These are phyloP conservation scores for Funneliformis geosporum DNA, from an alignment of 192 early-diverging fungal genomes.

Conservation along the genomic window DNA sequence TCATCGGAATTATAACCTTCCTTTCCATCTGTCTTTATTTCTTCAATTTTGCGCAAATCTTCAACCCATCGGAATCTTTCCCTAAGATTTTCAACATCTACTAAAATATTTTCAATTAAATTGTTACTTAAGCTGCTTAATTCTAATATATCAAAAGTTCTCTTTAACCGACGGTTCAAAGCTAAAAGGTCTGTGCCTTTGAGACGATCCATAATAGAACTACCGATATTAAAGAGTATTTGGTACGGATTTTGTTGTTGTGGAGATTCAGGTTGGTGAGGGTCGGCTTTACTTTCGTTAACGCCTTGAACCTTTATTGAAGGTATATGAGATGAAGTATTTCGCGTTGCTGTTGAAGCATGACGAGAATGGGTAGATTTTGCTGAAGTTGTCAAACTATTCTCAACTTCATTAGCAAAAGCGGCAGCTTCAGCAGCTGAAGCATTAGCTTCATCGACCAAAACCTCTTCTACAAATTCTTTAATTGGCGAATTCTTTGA, in stretches of 20 bases:
- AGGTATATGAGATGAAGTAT: background rate
- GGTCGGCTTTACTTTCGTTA: background rate
- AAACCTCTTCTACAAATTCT: conserved; percentile 30
- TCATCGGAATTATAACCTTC: background rate
- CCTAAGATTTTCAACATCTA: conserved; percentile 47
- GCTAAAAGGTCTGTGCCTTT: conserved; percentile 54
- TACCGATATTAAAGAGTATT: conserved; percentile 40
- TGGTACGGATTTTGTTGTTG: conserved; percentile 47
- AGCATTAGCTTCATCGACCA: conserved; percentile 29
- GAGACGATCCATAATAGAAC: conserved; percentile 47
- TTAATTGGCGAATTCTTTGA: conserved; percentile 20
- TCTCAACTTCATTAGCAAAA: conserved; percentile 27
- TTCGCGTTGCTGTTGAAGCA: background rate
- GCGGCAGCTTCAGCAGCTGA: conserved; percentile 30
- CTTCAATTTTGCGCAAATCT: conserved; percentile 37
- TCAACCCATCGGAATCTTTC: conserved; percentile 53
- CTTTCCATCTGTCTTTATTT: conserved; percentile 4
- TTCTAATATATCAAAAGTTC: conserved; percentile 60
- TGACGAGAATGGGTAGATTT: conserved; percentile 15
- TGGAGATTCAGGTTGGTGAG: background rate
- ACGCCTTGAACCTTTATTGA: background rate
- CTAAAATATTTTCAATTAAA: conserved; percentile 54
- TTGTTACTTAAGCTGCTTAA: conserved; percentile 56
- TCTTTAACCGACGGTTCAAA: conserved; percentile 50
- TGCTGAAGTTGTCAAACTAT: conserved; percentile 1